These are phyloP conservation scores for Delonix regia DNA, from an alignment of 306 rosid genomes.

Conservation along the genomic window DNA sequence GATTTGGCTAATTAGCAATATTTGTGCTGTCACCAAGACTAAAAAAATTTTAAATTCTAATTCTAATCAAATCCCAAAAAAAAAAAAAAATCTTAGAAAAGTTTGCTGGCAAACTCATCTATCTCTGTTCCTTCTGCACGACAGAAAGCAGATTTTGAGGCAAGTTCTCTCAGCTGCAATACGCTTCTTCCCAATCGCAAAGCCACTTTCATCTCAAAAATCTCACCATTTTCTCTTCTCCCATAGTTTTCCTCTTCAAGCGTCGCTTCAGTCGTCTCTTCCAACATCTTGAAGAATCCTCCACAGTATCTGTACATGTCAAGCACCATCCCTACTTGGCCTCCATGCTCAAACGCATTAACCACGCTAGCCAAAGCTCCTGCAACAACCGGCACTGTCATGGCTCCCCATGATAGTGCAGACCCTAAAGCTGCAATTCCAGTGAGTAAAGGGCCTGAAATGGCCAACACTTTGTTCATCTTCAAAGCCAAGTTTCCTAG, in stretches of 20 bases:
- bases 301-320: conserved; percentile 69
- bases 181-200: conserved; percentile 66
- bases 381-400: conserved; percentile 43
- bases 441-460: conserved; percentile 61
- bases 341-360: conserved; percentile 60
- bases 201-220: conserved; percentile 63
- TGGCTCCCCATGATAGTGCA: neutral
- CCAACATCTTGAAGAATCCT: conserved; percentile 55
- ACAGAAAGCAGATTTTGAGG: conserved; percentile 51
- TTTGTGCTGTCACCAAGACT: no score
- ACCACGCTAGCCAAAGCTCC: conserved; percentile 52
- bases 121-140: conserved; percentile 41
- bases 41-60: neutral
- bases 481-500: conserved; percentile 60
- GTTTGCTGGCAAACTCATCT: conserved; percentile 65
- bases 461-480: conserved; percentile 56
- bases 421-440: conserved; percentile 64
- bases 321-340: conserved; percentile 68
- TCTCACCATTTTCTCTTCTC: conserved; percentile 61
- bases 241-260: conserved; percentile 54
- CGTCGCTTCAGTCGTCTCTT: conserved; percentile 44
- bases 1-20: no score
- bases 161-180: conserved; percentile 53
- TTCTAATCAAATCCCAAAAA: neutral
- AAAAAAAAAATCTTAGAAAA: neutral